Base-by-base conservation (phyloP, 2,329 filamentous ascomycete genomes). In the Venturia effusa region DNA sequence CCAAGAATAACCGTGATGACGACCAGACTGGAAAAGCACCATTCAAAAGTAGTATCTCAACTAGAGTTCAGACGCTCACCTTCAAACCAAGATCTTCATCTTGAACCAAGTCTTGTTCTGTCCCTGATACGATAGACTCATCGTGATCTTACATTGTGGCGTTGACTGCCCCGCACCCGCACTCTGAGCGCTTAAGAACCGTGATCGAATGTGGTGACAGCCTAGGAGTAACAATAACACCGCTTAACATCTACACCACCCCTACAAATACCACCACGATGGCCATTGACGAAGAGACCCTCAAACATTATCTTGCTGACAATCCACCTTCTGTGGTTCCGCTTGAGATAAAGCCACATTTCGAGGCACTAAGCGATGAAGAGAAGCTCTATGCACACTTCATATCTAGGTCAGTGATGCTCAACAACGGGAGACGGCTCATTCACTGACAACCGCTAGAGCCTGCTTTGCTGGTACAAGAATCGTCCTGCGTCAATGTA, bases 381-480 rank as follows among this genome's bases (percentile, higher is more conserved):
- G 85, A 96, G 79, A 92, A 93, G 79, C 87, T 89, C 72, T 97
- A 97, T 81, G 89, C 92, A 67, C 92, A 97, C 77, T 92, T 75
- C 63, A 71, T 76, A 66, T 76, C 74, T 43, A 65, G 74, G 75
- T 76, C 71, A 62, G 68, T 17, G 43, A 48, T 51, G 2, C 22
- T 11, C 5, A 8, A 27, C 15, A 22, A 27, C 30, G 27, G 6
- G 13, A 15, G 13, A 30, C 22, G 8, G n/a, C 10, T 5, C 1
- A 15, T 51, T 32, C 22, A 48, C 41, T 30, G 15, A 40, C 5
- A n/a, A 32, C 13, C 15, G 22, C 45, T 24, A 77, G 77, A 64
- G 79, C 79, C 32, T 78, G 76, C 62, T 76, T 78, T 59, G 74
- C 78, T 41, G 81, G 81, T 7, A 79, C 79, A 4, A 74, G 81